Conservation (phyloP, 139 green algal species). For the Closterium sp. region DNA sequence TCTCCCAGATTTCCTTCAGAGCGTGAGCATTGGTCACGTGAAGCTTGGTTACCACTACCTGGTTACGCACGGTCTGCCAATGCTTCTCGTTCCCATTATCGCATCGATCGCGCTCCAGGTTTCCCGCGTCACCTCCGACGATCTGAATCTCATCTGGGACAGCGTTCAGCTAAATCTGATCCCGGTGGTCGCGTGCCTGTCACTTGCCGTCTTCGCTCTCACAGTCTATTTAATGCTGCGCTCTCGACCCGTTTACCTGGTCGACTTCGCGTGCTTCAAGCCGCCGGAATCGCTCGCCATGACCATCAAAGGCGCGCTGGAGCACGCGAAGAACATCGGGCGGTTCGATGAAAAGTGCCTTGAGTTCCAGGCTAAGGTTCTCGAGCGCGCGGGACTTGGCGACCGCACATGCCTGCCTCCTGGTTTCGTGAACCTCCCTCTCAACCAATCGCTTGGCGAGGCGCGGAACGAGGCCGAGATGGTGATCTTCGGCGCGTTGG, state of each 20-base stretch:
- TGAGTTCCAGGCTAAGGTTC: slow-evolving; percentile 90
- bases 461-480: slow-evolving; percentile 84
- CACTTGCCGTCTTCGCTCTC: slow-evolving; percentile 13
- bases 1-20: slow-evolving; percentile 45
- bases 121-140: slow-evolving; percentile 61
- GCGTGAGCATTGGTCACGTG: slow-evolving; percentile 84
- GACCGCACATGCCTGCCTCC: slow-evolving; percentile 89
- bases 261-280: slow-evolving; percentile 74
- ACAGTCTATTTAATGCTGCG: slow-evolving; percentile 24
- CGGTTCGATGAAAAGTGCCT: slow-evolving; percentile 67
- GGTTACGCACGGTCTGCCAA: slow-evolving; percentile 63
- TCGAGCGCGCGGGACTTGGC: slow-evolving; percentile 78
- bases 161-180: slow-evolving; percentile 87
- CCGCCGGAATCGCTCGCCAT: slow-evolving; percentile 3
- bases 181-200: slow-evolving; percentile 12
- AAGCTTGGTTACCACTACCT: slow-evolving; percentile 81
- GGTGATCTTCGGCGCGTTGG: slow-evolving; percentile 68
- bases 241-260: slow-evolving; percentile 78
- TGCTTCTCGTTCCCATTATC: slow-evolving; percentile 69
- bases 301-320: slow-evolving; percentile 3
- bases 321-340: neutral
- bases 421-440: slow-evolving; percentile 52
- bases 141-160: slow-evolving; percentile 75
- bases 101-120: slow-evolving; percentile 28
- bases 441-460: slow-evolving; percentile 63